Evolutionary conservation across 768 basidiomycete species (phyloP).

Genomic region (Pluteus cervinus): DNA sequence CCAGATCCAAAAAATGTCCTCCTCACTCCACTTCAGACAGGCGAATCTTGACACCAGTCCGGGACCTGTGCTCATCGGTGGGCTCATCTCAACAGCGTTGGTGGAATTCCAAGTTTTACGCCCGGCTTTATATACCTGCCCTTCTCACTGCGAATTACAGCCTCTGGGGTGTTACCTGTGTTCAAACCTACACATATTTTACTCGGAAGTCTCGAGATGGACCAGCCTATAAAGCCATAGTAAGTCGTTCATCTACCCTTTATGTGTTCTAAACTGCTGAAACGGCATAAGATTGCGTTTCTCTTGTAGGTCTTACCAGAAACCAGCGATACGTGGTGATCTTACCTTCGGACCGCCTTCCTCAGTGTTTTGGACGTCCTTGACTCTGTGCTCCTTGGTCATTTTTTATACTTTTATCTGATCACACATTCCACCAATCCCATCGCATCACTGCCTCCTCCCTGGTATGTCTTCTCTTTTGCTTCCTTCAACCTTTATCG

Average conservation of each 20-base stretch:
- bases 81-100: slow-evolving; percentile 47
- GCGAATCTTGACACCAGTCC: slow-evolving; percentile 42
- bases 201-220: slow-evolving; percentile 27
- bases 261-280: not conserved
- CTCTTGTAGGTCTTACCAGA: not conserved
- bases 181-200: slow-evolving; percentile 50
- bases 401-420: slow-evolving; percentile 54
- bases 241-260: not conserved
- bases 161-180: slow-evolving; percentile 52
- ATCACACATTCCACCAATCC: slow-evolving; percentile 49
- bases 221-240: slow-evolving; percentile 1
- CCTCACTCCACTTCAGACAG: too few relatives aligned
- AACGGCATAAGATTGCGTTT: not conserved
- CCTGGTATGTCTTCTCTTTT: too few relatives aligned
- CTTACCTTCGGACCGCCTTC: not conserved
- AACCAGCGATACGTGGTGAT: too few relatives aligned
- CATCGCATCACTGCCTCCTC: slow-evolving; percentile 31
- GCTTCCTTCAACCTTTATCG: too few relatives aligned
- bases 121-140: too few relatives aligned
- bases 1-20: too few relatives aligned
- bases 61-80: slow-evolving; percentile 50
- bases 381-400: slow-evolving; percentile 43
- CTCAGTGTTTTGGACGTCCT: slow-evolving; percentile 49
- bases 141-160: slow-evolving; percentile 29
- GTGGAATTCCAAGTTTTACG: too few relatives aligned